Evolutionary conservation across 2,329 filamentous ascomycete genomes (phyloP), one percentile per base, ranked within the genome.

Genomic region (Penicillium brasilianum): DNA sequence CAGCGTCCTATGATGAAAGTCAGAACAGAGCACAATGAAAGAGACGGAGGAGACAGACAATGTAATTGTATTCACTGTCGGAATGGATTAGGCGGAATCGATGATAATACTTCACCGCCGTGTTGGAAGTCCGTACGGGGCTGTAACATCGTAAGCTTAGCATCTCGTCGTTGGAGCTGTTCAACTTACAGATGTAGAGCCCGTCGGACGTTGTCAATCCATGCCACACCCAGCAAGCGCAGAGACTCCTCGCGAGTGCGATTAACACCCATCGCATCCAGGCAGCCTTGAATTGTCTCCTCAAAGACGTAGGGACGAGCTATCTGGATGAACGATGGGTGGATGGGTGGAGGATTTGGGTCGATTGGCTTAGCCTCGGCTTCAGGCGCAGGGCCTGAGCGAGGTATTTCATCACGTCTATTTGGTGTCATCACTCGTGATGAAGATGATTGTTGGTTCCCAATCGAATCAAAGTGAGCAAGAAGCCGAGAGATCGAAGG

Each of bases 21-120:
- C 36, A 68, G 32, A 53, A 49, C 14, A 4, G 32, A 39, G 10
- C 5, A 9, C 16, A 51, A 34, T 28, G 36, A 8, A 18, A 22
- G 3, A 39, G 6, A 11, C 16, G 20, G 18, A 14, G 34, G 6
- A 22, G 20, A 55, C 77, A 63, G 74, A 80, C 83, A 61, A 82
- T 78, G 73, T 88, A 93, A 75, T 90, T 91, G 77, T 96, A 97
- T 71, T 96, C 93, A 66, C 83, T 87, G 68, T 93, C 92, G n/a
- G 88, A 85, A 72, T 96, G 93, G 49, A 90, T 87, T 55, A 98
- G 84, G 34, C 94, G 89, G 75, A 97, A 97, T 69, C 93, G 93
- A 82, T 98, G 94, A 74, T 93, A 99, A 76, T 97, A 97, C 16
- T 91, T 88, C 65, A 90, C 92, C 0, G 95, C 95, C 0, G 94